Conservation (phyloP, 345 rosid species). For the Zanthoxylum bungeanum region DNA sequence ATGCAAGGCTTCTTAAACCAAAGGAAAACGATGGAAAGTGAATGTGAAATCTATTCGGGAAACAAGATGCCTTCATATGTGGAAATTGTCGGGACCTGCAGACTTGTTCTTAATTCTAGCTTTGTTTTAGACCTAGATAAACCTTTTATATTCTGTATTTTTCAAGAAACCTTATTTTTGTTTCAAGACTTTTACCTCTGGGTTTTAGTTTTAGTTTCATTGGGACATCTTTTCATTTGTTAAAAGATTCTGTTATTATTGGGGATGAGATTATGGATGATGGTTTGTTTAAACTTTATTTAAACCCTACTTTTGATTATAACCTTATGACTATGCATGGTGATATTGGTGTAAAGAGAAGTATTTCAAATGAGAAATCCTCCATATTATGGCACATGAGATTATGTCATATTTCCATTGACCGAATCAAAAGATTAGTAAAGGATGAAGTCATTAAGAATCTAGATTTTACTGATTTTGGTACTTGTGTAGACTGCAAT, state of each 20-base stretch:
- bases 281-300: not conserved
- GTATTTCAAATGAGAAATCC: not conserved
- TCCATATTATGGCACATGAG: not conserved
- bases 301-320: not conserved
- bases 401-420: not conserved
- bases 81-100: not conserved
- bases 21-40: not conserved
- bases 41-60: not conserved
- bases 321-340: not conserved
- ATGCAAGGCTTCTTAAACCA: not conserved
- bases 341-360: not conserved
- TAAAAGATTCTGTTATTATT: not conserved
- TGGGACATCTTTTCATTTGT: not conserved
- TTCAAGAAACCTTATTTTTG: not conserved
- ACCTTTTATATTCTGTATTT: not conserved
- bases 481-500: not conserved
- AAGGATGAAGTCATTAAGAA: not conserved
- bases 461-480: not conserved
- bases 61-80: not conserved
- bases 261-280: not conserved
- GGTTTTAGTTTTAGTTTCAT: not conserved
- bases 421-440: not conserved
- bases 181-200: not conserved
- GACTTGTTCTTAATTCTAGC: not conserved
- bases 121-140: not conserved